Evolutionary conservation across 1,139 yeast species (phyloP).

Genomic region (Scheffersomyces segobiensis): DNA sequence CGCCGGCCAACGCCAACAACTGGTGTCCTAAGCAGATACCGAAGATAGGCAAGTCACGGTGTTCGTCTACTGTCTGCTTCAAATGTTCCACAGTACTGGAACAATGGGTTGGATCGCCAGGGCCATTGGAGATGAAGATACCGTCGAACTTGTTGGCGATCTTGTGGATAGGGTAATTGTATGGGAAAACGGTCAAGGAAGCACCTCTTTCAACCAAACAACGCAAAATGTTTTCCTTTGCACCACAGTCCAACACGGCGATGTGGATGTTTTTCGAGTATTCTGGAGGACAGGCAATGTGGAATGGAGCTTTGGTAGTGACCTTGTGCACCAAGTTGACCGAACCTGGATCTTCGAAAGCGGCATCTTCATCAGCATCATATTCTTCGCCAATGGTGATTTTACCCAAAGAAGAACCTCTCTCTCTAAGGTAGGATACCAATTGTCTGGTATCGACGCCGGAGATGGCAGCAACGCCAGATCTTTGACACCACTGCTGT

Average conservation of each 20-base stretch:
- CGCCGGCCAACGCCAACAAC: slow-evolving; percentile 88
- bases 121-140: slow-evolving; percentile 92
- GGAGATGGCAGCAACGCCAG: slow-evolving; percentile 93
- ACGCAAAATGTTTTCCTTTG: slow-evolving; percentile 93
- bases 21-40: slow-evolving; percentile 98
- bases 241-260: slow-evolving; percentile 97
- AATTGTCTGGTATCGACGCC: slow-evolving; percentile 97
- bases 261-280: slow-evolving; percentile 66
- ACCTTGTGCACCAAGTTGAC: slow-evolving; percentile 91
- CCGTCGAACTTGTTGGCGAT: slow-evolving; percentile 94
- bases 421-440: slow-evolving; percentile 89
- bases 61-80: slow-evolving; percentile 63
- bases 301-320: slow-evolving; percentile 94
- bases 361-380: slow-evolving; percentile 90
- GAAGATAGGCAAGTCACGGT: slow-evolving; percentile 80
- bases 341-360: slow-evolving; percentile 89
- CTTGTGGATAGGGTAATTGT: slow-evolving; percentile 88
- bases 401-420: slow-evolving; percentile 90
- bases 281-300: slow-evolving; percentile 66
- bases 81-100: slow-evolving; percentile 74
- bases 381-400: slow-evolving; percentile 88
- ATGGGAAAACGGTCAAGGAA: slow-evolving; percentile 93
- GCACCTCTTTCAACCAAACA: slow-evolving; percentile 95
- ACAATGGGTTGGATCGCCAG: slow-evolving; percentile 98
- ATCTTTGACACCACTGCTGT: slow-evolving; percentile 94